Base-by-base conservation (phyloP, 306 rosid genomes). In the Lathyrus aphaca region DNA sequence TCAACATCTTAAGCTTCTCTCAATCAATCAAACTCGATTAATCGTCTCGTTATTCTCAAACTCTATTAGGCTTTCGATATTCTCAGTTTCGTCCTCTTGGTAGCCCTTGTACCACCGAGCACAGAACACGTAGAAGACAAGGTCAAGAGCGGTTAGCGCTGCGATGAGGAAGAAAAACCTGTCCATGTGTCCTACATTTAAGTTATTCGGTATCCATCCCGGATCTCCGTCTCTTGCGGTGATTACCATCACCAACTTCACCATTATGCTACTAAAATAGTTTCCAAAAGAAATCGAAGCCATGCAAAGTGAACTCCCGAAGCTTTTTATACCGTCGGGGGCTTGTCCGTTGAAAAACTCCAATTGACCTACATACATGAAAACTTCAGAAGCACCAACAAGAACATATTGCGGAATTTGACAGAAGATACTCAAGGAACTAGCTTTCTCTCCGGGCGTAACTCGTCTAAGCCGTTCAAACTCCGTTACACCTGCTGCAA, bases 221-320 rank as follows among this genome's bases (percentile, higher is more conserved):
- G 80, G 82, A 0, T 37, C 27, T 7, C 29, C 74, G 1, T 58
- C 83, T 69, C 42, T 82, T 3, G 77, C 69, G 0, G 90, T 86
- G 17, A 86, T 69, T 12, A 16, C 76, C 84, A 73, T 86, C 4
- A 83, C 86, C 58, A 83, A 60, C 16, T 17, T 17, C 8, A 86
- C 79, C 57, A 86, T 40, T 72, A 86, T 25, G 69, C 84, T 86
- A 38, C 90, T 86, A 5, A 76, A 85, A 56, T 78, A 86, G 67
- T 86, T 86, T 27, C 90, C 90, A 32, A 83, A 80, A 16, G 90
- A 86, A 18, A 86, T 86, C 3, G 90, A 86, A 14, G 90, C 90
- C 90, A 86, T 86, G 55, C 90, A 86, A 27, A 86, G 85, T 18
- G 90, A 80, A 48, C 90, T 83, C 1, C 87, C 90, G 63, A 86